Evolutionary conservation across 148 eudicot species (phyloP).

Genomic region (Rhododendron ferrugineum): DNA sequence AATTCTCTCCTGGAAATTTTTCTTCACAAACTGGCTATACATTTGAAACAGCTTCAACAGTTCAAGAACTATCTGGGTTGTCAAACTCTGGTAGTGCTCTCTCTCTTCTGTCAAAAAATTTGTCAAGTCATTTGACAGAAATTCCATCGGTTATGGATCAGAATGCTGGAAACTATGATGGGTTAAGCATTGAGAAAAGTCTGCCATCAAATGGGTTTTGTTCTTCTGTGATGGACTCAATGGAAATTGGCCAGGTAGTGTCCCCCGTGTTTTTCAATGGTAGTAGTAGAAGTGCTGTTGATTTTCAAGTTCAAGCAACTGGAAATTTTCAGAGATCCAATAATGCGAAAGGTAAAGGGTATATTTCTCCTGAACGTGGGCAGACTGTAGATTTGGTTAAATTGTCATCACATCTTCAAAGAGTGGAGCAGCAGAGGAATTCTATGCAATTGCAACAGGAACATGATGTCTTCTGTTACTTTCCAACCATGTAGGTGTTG

Average conservation of each 20-base stretch:
- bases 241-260: not conserved
- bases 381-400: not conserved
- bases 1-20: not conserved
- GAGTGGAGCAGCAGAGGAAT: constrained; percentile 52
- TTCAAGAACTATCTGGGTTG: constrained; percentile 21
- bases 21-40: constrained; percentile 13
- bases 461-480: constrained; percentile 14
- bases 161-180: not conserved
- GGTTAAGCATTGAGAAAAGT: not conserved
- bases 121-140: constrained; percentile 1
- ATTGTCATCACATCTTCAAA: not conserved
- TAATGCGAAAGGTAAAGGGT: not conserved
- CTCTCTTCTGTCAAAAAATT: constrained; percentile 41
- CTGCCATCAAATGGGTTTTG: not conserved
- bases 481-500: not conserved
- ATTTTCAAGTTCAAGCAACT: not conserved
- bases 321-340: not conserved
- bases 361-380: not conserved
- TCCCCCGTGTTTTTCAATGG: not conserved
- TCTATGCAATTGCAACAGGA: constrained; percentile 25
- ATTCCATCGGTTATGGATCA: not conserved
- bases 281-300: not conserved
- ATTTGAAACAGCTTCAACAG: constrained; percentile 14
- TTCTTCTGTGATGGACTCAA: not conserved
- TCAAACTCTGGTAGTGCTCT: constrained; percentile 59